Conservation (phyloP, 352 stramenopile species). For the Phytophthora capsici region DNA sequence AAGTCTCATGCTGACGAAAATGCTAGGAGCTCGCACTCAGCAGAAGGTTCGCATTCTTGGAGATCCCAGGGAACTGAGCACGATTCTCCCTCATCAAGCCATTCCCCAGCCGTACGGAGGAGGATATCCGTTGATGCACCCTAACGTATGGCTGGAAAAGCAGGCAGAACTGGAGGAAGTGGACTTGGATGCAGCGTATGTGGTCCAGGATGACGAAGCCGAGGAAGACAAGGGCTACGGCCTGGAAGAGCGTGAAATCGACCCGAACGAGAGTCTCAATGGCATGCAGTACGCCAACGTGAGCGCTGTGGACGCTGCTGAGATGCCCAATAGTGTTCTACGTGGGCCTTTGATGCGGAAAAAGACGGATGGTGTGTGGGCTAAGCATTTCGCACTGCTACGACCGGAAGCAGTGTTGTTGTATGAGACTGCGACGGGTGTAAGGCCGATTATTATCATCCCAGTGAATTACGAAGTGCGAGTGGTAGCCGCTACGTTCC, state of each 20-base stretch:
- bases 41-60: constrained; percentile 61
- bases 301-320: constrained; percentile 61
- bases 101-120: constrained; percentile 75
- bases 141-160: constrained; percentile 63
- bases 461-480: constrained; percentile 69
- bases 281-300: constrained; percentile 86
- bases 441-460: constrained; percentile 78
- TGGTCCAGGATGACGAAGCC: constrained; percentile 27
- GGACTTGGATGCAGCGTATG: constrained; percentile 49
- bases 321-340: constrained; percentile 77
- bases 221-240: constrained; percentile 58
- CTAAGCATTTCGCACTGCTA: constrained; percentile 73
- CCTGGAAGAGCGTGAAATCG: constrained; percentile 28
- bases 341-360: constrained; percentile 71
- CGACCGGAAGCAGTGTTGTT: constrained; percentile 74
- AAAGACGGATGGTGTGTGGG: constrained; percentile 74
- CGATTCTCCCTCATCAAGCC: constrained; percentile 48
- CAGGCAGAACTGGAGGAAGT: constrained; percentile 81
- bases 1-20: constrained; percentile 59
- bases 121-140: constrained; percentile 57
- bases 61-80: constrained; percentile 49
- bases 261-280: constrained; percentile 58
- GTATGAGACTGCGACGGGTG: constrained; percentile 63
- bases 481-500: constrained; percentile 54
- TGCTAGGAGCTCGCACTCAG: constrained; percentile 53